A percentile compares a stretch with the other conserved stretches of the same genome.
These are phyloP conservation scores for Suhomyces ambrosiae DNA, from an alignment of 1,139 yeast species.

Conservation along the genomic window DNA sequence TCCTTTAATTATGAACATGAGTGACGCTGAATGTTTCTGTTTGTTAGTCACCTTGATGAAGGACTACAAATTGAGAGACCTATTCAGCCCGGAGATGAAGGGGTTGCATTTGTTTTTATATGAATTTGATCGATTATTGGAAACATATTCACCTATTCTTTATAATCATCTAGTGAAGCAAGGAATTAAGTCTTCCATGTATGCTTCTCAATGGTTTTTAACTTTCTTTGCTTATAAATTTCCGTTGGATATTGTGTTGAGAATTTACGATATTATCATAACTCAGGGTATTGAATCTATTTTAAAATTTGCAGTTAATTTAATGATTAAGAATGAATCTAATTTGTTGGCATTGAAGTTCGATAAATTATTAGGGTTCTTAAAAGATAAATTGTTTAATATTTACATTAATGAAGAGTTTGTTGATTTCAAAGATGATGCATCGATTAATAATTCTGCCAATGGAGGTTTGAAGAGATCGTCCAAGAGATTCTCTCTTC, in stretches of 20 bases:
- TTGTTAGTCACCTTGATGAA: constrained; percentile 82
- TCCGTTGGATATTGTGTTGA: constrained; percentile 78
- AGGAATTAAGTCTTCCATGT: constrained; percentile 89
- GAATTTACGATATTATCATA: constrained; percentile 81
- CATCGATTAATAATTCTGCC: constrained; percentile 4
- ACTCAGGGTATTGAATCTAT: constrained; percentile 89
- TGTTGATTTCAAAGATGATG: constrained; percentile 24
- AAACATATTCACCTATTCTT: constrained; percentile 65
- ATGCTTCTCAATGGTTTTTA: constrained; percentile 94
- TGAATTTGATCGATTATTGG: constrained; percentile 85
- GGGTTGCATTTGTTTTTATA: constrained; percentile 83
- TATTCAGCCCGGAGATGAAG: constrained; percentile 89
- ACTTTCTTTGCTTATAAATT: constrained; percentile 93
- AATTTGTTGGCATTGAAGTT: constrained; percentile 63
- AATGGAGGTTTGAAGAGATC: constrained; percentile 16
- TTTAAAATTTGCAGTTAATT: constrained; percentile 75
- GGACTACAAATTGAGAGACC: constrained; percentile 71
- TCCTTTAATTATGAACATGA: constrained; percentile 79
- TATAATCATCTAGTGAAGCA: constrained; percentile 77
- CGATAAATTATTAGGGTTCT: constrained; percentile 71
- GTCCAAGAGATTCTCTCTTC: constrained; percentile 23
- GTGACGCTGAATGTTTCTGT: constrained; percentile 84
- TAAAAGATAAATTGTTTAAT: constrained; percentile 79
- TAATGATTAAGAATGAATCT: constrained; percentile 68
- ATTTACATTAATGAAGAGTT: constrained; percentile 55